These are phyloP conservation scores for Yarrowia sp. DNA, from an alignment of 805 yeast genomes.

Conservation along the genomic window DNA sequence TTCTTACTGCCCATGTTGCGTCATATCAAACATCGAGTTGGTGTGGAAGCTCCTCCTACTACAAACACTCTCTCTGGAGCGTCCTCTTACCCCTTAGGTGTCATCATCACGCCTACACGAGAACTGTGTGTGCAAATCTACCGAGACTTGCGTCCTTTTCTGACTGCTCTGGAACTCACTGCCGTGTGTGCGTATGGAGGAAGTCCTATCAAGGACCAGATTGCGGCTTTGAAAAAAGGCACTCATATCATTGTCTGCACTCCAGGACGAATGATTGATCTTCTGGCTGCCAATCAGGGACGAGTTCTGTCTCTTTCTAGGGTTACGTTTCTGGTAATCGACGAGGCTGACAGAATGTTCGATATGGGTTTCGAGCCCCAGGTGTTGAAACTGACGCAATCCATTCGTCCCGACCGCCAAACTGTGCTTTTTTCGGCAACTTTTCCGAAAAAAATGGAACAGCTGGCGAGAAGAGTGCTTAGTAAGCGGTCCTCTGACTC, in stretches of 20 bases:
- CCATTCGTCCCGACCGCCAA: slow-evolving; percentile 84
- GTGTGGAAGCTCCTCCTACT: background rate
- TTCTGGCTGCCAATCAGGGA: slow-evolving; percentile 83
- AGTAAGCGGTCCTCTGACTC: slow-evolving; percentile 45
- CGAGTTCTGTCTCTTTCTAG: slow-evolving; percentile 70
- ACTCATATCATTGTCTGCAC: slow-evolving; percentile 88
- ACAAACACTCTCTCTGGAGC: slow-evolving; percentile 58
- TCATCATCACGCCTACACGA: slow-evolving; percentile 88
- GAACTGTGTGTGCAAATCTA: slow-evolving; percentile 87
- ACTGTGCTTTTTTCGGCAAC: slow-evolving; percentile 94
- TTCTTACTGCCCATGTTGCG: slow-evolving; percentile 83
- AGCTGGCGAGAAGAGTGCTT: slow-evolving; percentile 71
- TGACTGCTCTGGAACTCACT: slow-evolving; percentile 57
- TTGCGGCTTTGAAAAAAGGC: slow-evolving; percentile 77
- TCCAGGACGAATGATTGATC: slow-evolving; percentile 92
- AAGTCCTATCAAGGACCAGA: slow-evolving; percentile 79
- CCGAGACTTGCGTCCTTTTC: slow-evolving; percentile 68
- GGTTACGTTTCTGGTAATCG: slow-evolving; percentile 83
- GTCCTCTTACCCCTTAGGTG: slow-evolving; percentile 75
- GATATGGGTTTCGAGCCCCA: slow-evolving; percentile 98
- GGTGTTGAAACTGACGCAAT: slow-evolving; percentile 76
- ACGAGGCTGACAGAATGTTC: slow-evolving; percentile 96
- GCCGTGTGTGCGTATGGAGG: slow-evolving; percentile 93
- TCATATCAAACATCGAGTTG: slow-evolving; percentile 66
- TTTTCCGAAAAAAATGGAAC: slow-evolving; percentile 80